These are phyloP conservation scores for Chrysopogon serrulatus DNA, from an alignment of 176 grass and related monocot species.

Conservation along the genomic window DNA sequence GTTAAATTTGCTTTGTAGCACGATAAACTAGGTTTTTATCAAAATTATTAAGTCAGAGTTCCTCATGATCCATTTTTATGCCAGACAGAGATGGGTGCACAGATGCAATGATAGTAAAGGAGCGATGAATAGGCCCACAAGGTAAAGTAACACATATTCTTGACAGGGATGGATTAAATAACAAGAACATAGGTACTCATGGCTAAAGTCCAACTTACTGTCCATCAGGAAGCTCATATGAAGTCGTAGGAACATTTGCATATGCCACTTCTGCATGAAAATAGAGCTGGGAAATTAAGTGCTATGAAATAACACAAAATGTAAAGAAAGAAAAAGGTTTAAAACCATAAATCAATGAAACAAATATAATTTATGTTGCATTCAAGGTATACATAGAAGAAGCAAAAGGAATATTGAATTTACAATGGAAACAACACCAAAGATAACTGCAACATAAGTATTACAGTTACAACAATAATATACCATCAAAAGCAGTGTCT, in stretches of 20 bases:
- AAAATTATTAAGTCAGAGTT: background rate
- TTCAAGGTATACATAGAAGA: no score
- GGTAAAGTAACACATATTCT: background rate
- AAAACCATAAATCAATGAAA: background rate
- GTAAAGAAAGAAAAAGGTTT: slow-evolving; percentile 5
- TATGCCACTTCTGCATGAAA: slow-evolving; percentile 82
- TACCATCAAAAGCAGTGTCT: slow-evolving; percentile 97
- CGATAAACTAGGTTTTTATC: background rate
- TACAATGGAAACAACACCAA: background rate
- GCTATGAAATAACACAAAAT: slow-evolving; percentile 4
- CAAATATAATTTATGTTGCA: background rate
- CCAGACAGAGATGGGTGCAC: background rate
- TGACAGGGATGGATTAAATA: background rate
- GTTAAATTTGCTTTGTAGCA: background rate
- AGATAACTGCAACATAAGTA: slow-evolving; percentile 13
- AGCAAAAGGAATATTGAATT: slow-evolving; percentile 17
- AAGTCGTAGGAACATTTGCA: slow-evolving; percentile 99
- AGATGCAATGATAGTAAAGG: background rate
- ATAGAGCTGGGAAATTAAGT: slow-evolving; percentile 30
- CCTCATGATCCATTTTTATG: background rate
- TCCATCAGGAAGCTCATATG: slow-evolving; percentile 99
- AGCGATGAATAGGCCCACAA: background rate
- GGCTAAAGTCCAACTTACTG: slow-evolving; percentile 69
- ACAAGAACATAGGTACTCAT: background rate
- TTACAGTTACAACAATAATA: background rate